These are phyloP conservation scores for Wickerhamomyces pijperi DNA, from an alignment of 805 yeast species.

Conservation along the genomic window DNA sequence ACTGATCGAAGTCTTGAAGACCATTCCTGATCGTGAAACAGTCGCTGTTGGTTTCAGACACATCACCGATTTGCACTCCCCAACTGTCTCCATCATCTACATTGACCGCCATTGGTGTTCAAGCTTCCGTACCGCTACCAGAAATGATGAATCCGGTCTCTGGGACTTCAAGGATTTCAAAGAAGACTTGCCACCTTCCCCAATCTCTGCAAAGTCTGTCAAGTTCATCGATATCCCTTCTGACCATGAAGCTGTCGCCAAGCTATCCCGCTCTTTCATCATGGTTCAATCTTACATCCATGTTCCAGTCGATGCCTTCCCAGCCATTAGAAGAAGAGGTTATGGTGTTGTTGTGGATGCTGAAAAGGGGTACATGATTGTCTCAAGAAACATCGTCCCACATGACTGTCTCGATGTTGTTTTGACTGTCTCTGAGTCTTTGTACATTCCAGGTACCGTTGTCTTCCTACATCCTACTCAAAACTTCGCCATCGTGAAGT, in stretches of 20 bases:
- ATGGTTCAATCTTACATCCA: constrained; percentile 57
- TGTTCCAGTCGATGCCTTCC: constrained; percentile 64
- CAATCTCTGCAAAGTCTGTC: constrained; percentile 49
- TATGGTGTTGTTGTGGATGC: constrained; percentile 81
- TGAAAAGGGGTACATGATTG: constrained; percentile 64
- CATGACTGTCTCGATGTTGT: constrained; percentile 66
- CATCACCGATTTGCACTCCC: constrained; percentile 70
- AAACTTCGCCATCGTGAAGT: constrained; percentile 74
- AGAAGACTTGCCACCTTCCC: constrained; percentile 45
- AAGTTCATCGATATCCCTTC: constrained; percentile 60
- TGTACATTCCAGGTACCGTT: constrained; percentile 69
- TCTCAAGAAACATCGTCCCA: constrained; percentile 69
- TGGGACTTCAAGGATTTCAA: constrained; percentile 45
- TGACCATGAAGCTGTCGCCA: constrained; percentile 38
- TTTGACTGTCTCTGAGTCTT: constrained; percentile 77
- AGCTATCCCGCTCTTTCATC: constrained; percentile 59
- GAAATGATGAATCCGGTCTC: constrained; percentile 44
- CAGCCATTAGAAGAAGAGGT: constrained; percentile 48
- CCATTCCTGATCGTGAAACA: constrained; percentile 64
- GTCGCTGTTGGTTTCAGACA: constrained; percentile 67
- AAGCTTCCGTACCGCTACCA: constrained; percentile 56
- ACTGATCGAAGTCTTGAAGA: constrained; percentile 68
- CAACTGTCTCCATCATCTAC: constrained; percentile 50
- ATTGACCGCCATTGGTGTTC: constrained; percentile 83
- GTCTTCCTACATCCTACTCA: constrained; percentile 80